Conservation (phyloP, 306 rosid species). For the Astragalus glycyphyllos region DNA sequence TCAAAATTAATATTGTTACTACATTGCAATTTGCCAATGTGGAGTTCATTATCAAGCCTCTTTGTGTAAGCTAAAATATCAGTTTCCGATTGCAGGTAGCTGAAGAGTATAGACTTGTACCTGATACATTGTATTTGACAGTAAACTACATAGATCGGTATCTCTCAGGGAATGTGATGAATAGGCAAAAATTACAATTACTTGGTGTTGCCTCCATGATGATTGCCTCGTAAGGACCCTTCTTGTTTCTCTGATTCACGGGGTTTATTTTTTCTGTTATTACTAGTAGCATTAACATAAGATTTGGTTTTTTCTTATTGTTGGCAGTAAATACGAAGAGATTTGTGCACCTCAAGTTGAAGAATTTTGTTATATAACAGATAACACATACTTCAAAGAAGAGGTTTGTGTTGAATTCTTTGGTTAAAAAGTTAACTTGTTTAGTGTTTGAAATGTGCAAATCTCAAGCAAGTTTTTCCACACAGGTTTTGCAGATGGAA, state of each 20-base stretch:
- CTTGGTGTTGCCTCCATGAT: constrained; percentile 98
- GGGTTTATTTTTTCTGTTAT: background rate
- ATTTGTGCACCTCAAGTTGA: constrained; percentile 99
- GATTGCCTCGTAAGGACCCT: constrained; percentile 92
- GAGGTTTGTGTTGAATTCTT: constrained; percentile 61
- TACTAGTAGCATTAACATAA: constrained; percentile 1
- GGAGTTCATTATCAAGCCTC: background rate
- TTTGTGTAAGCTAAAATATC: constrained; percentile 35
- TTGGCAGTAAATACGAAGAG: constrained; percentile 90
- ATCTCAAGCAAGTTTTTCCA: constrained; percentile 38
- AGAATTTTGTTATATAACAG: constrained; percentile 94
- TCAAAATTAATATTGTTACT: background rate
- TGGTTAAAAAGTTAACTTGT: constrained; percentile 21
- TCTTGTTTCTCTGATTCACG: background rate
- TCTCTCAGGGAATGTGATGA: constrained; percentile 90
- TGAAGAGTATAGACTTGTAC: constrained; percentile 95
- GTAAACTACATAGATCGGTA: constrained; percentile 91
- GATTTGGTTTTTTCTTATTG: constrained; percentile 1
- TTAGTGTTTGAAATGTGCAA: constrained; percentile 9
- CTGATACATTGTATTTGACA: constrained; percentile 92
- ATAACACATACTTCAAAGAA: constrained; percentile 92
- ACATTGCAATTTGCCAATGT: background rate
- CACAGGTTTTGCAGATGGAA: constrained; percentile 93
- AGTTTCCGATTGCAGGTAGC: constrained; percentile 68
- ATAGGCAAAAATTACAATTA: constrained; percentile 81